These are phyloP conservation scores for Capniomyces stellatus DNA, from an alignment of 371 early-diverging fungal species.

Conservation along the genomic window DNA sequence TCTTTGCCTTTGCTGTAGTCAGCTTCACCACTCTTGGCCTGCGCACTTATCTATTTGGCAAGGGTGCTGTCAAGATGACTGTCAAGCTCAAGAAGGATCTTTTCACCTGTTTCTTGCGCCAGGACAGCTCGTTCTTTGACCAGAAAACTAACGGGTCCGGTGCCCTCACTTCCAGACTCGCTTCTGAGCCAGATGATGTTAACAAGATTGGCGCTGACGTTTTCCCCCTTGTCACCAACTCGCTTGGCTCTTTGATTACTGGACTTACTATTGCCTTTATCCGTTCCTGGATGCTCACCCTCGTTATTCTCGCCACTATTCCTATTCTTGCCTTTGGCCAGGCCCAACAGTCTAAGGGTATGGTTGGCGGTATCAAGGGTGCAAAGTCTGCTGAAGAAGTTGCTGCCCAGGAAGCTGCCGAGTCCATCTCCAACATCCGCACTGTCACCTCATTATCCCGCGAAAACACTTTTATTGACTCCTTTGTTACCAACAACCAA, in stretches of 20 bases:
- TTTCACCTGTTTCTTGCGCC: conserved; percentile 40
- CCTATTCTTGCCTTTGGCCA: conserved; percentile 23
- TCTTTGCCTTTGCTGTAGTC: conserved; percentile 38
- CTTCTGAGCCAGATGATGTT: conserved; percentile 64
- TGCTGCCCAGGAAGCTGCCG: conserved; percentile 10
- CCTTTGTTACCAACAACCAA: conserved; percentile 33
- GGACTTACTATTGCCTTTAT: conserved; percentile 14
- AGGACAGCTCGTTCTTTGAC: conserved; percentile 79
- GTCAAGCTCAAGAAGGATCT: conserved; percentile 32
- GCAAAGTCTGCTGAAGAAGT: conserved; percentile 7
- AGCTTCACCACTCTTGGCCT: conserved; percentile 26
- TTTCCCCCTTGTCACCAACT: conserved; percentile 30
- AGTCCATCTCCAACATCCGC: conserved; percentile 45
- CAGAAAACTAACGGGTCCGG: conserved; percentile 61
- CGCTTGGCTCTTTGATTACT: conserved; percentile 13
- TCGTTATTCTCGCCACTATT: conserved; percentile 30
- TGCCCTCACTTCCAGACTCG: conserved; percentile 57
- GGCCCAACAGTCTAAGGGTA: conserved; percentile 6
- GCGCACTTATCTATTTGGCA: conserved; percentile 24
- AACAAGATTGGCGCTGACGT: conserved; percentile 43
- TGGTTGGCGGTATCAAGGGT: neutral
- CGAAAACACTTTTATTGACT: conserved; percentile 41
- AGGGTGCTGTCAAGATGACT: conserved; percentile 34
- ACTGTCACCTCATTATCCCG: conserved; percentile 73
- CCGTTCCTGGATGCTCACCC: conserved; percentile 9